Base-by-base conservation (phyloP, 2,329 filamentous ascomycete genomes). In the Epichloe gansuensis region DNA sequence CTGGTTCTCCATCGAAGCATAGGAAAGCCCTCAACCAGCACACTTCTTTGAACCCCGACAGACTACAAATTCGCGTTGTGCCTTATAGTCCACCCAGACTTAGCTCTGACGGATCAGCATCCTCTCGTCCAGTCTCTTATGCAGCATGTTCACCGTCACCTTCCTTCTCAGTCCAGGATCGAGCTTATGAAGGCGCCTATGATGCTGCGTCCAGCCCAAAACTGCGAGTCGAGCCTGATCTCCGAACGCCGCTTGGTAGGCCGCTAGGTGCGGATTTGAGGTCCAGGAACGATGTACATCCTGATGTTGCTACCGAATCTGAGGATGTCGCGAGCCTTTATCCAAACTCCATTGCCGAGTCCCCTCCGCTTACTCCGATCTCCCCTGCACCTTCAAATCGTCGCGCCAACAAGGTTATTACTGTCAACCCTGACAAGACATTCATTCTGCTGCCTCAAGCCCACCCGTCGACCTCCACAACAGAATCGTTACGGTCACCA, bases 381-480 rank as follows among this genome's bases (percentile, higher is more conserved):
- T 62, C 65, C 34, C 54, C 62, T 23, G 60, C 65, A 11, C 56
- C 65, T 21, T 63, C 65, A 12, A 49, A 49, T 41, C 61, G 63
- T 46, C 65, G 65, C 39, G 46, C 51, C 9, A 61, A 56, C 21
- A 63, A 72, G 55, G 62, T 73, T 34, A 72, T 82, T 54, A 72
- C 71, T 51, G 66, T 82, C 31, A 71, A 81, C 58, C 63, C 76
- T 5, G 75, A 82, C 63, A 80, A 80, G 65, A 82, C 78, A 4
- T 82, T 82, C 59, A 78, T 77, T 15, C 64, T 81, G 52, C 56
- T 72, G 56, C 65, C 64, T 62, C 60, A 73, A 44, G 54, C 62
- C n/a, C 53, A 55, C 38, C 61, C 62, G 11, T 53, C 58, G 12
- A 64, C 62, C 5, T 67, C 64, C 9, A 58, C 60, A 53, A 59